A percentile compares a stretch with the other conserved stretches of the same genome.
phyloP scores from a whole-genome alignment of 2,329 filamentous ascomycete genomes.

The Aspergillus sp. region DNA sequence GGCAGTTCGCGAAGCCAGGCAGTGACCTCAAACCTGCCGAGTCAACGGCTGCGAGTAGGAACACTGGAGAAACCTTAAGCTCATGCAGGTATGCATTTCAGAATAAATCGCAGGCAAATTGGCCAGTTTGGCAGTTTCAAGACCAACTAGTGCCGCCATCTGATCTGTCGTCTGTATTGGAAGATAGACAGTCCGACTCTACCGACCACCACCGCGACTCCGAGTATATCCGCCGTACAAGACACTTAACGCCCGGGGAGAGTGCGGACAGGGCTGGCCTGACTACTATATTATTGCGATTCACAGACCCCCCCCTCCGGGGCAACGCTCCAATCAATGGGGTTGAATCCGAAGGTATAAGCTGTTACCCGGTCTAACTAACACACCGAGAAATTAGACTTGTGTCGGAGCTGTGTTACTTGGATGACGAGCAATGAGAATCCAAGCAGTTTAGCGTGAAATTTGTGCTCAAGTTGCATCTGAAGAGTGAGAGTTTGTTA shows the following conservation, averaged over 20 bases:
- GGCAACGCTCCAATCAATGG: no score
- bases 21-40: not conserved
- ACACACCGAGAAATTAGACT: not conserved
- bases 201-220: no score
- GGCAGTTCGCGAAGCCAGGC: not conserved
- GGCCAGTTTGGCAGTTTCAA: not conserved
- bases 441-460: no score
- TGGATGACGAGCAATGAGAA: not conserved
- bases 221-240: no score
- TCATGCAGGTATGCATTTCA: not conserved
- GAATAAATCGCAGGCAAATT: not conserved
- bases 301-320: no score
- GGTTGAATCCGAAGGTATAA: no score
- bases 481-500: not conserved
- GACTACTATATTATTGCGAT: no score
- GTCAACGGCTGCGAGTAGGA: slow-evolving; percentile 3
- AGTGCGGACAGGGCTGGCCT: no score
- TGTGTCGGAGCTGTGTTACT: not conserved
- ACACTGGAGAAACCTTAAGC: not conserved
- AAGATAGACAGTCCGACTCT: no score
- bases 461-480: no score
- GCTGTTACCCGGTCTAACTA: not conserved
- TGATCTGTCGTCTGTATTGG: no score
- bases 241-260: no score
- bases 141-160: not conserved